Base-by-base conservation (phyloP, 352 stramenopile species). In the Phytophthora pini region DNA sequence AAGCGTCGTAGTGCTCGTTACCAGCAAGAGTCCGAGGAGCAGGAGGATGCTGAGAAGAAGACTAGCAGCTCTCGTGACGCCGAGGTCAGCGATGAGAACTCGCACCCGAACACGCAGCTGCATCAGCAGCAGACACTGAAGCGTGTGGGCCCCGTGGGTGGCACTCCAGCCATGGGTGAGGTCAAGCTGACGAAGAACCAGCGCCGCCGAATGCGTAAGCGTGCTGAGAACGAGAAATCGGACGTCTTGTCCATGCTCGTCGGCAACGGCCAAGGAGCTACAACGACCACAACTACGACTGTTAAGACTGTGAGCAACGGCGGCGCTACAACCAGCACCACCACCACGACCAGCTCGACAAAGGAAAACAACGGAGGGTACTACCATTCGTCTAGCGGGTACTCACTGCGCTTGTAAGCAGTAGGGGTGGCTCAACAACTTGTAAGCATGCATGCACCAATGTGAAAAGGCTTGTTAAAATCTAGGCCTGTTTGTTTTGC, bases 151-250 rank as follows among this genome's bases (percentile, higher is more conserved):
- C 80, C 80, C 10, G 72, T 89, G 0, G 84, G 81, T 36, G 71
- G 68, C 9, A 73, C 72, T 0, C 68, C 69, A 3, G 71, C 57
- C 4, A 78, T 77, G 34, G 69, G 65, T 4, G 58, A 74, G 17
- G 44, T 60, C 15, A 92, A 90, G 52, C 69, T 94, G 24, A 88
- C 75, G 43, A 94, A 94, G 75, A 94, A 92, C 68, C 82, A 91
- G 72, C 83, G 86, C 38, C 86, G 84, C 6, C 86, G 86, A 15
- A 77, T 91, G 77, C 83, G 86, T 58, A 91, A 92, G 62, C 86
- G 86, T 26, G 83, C 83, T 15, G 83, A 94, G 61, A 92, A 91
- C 27, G 82, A 94, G 58, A 78, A 90, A 49, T 76, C 70, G 38
- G 79, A 89, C 48, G 83, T 89, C 20, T 55, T 90, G 53, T 85